Percentiles rank a stretch among this genome's conserved stretches.
Conservation (phyloP, 805 yeast species). For the Cyberlindnera americana region DNA sequence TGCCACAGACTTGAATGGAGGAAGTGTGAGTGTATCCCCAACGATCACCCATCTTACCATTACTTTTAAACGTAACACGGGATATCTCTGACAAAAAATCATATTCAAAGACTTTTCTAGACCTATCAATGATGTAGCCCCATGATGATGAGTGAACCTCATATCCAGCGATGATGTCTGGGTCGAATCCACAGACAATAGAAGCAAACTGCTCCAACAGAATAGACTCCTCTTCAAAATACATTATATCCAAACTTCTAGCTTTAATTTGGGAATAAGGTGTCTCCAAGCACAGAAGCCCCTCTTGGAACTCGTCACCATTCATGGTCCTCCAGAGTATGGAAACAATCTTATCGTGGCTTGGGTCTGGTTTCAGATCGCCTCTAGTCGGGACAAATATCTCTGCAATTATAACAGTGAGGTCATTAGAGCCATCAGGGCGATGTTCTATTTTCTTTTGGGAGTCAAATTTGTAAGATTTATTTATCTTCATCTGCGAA, state of each 20-base stretch:
- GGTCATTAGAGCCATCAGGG: slow-evolving; percentile 40
- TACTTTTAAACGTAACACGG: slow-evolving; percentile 46
- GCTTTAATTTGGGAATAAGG: slow-evolving; percentile 21
- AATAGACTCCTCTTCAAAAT: slow-evolving; percentile 51
- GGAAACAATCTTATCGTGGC: slow-evolving; percentile 50
- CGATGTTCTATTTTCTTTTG: slow-evolving; percentile 31
- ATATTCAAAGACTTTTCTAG: slow-evolving; percentile 38
- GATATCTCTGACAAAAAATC: slow-evolving; percentile 61
- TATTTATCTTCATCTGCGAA: slow-evolving; percentile 53
- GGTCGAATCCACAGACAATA: slow-evolving; percentile 64
- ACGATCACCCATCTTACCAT: slow-evolving; percentile 55
- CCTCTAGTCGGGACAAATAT: slow-evolving; percentile 58
- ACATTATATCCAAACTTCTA: slow-evolving; percentile 3
- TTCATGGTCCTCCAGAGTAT: slow-evolving; percentile 64
- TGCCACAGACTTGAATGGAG: slow-evolving; percentile 62
- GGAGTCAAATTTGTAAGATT: slow-evolving; percentile 38
- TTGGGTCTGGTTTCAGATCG: slow-evolving; percentile 60
- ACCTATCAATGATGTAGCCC: slow-evolving; percentile 83
- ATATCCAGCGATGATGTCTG: slow-evolving; percentile 84
- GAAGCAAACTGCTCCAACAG: slow-evolving; percentile 54
- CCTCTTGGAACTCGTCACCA: slow-evolving; percentile 36
- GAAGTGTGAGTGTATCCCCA: slow-evolving; percentile 87
- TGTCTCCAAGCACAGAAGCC: slow-evolving; percentile 29
- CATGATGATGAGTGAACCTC: slow-evolving; percentile 80
- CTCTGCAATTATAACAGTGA: slow-evolving; percentile 65